A percentile compares a stretch with the other conserved stretches of the same genome.
These are phyloP conservation scores for Viola odorata DNA, from an alignment of 345 rosid genomes.

Conservation along the genomic window DNA sequence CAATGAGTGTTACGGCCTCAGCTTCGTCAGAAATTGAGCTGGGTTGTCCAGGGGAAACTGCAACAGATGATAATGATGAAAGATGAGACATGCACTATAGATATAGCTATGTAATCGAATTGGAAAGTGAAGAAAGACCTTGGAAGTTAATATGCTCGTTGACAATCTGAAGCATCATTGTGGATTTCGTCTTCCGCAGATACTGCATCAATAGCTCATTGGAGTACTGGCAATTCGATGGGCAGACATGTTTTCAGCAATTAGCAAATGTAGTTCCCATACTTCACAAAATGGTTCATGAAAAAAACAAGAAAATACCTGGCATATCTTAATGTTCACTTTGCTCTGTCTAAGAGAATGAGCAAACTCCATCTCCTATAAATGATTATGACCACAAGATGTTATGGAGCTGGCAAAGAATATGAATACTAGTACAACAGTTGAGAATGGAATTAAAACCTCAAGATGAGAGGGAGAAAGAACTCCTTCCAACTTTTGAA, in stretches of 20 bases:
- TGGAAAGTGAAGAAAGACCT: conserved; percentile 40
- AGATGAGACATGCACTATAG: neutral
- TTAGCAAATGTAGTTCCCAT: neutral
- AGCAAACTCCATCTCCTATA: conserved; percentile 96
- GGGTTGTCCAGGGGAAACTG: conserved; percentile 95
- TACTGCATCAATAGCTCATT: conserved; percentile 87
- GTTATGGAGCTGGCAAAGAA: no score
- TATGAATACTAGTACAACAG: neutral
- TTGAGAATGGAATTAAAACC: conserved; percentile 37
- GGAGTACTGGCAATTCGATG: conserved; percentile 64
- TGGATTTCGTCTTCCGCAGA: conserved; percentile 71
- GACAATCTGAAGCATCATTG: conserved; percentile 78
- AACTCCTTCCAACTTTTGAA: conserved; percentile 92
- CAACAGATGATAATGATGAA: conserved; percentile 17
- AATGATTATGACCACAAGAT: conserved; percentile 8
- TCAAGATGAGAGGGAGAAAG: conserved; percentile 89
- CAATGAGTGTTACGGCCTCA: conserved; percentile 69
- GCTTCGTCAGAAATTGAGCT: conserved; percentile 71
- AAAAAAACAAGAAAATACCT: conserved; percentile 40
- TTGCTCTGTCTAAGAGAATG: conserved; percentile 79
- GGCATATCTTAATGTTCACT: conserved; percentile 84
- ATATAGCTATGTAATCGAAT: neutral
- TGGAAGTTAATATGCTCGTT: conserved; percentile 86
- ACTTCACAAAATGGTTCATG: neutral
- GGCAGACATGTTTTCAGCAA: conserved; percentile 12